Conservation (phyloP, 805 yeast genomes). For the Ogataea nonfermentans region DNA sequence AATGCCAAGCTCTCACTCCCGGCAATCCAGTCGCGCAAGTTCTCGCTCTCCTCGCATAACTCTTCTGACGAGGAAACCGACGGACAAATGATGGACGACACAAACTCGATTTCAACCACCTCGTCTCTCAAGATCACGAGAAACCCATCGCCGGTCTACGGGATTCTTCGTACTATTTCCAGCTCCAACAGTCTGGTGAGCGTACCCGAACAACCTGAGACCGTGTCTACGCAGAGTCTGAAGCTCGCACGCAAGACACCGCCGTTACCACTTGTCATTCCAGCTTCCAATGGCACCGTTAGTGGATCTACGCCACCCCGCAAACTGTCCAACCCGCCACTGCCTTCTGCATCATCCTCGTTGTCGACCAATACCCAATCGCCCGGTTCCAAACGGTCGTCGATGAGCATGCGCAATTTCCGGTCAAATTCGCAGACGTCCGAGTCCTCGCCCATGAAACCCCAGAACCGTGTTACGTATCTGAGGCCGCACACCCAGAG, state of each 20-base stretch:
- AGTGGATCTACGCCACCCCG: constrained; percentile 16
- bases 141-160: constrained; percentile 22
- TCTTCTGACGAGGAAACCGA: constrained; percentile 15
- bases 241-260: constrained; percentile 13
- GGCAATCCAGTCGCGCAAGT: constrained; percentile 19
- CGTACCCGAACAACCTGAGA: constrained; percentile 4
- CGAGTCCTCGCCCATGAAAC: constrained; percentile 26
- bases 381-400: constrained; percentile 32
- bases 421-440: constrained; percentile 32
- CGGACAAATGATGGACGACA: constrained; percentile 12
- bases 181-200: constrained; percentile 13
- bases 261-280: constrained; percentile 6
- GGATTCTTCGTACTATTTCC: constrained; percentile 7
- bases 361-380: constrained; percentile 15
- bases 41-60: constrained; percentile 17
- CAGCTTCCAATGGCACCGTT: not conserved
- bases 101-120: constrained; percentile 16
- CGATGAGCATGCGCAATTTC: constrained; percentile 35
- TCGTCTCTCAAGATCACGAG: constrained; percentile 18
- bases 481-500: constrained; percentile 10
- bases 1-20: constrained; percentile 16
- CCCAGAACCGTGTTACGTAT: constrained; percentile 4
- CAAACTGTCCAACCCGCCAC: constrained; percentile 7
- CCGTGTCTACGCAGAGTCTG: not conserved
- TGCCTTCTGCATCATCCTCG: constrained; percentile 10